Base-by-base conservation (phyloP, 345 rosid genomes). In the Aegle marmelos region DNA sequence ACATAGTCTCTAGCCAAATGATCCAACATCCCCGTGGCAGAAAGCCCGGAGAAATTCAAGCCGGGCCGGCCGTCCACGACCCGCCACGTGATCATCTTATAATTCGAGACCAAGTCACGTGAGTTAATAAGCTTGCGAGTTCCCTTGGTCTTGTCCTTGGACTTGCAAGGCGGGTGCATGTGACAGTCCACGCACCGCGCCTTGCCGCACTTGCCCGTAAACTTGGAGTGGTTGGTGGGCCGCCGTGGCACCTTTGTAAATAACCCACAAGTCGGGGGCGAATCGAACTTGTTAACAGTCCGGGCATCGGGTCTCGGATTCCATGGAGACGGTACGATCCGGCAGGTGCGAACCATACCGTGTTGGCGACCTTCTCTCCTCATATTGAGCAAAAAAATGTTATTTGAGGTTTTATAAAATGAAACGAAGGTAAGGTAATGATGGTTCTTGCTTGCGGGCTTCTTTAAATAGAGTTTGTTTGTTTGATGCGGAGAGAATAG, bases 181-280 rank as follows among this genome's bases (percentile, higher is more conserved):
- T 84, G 91, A 27, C 91, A 87, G 24, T 57, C 86, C 22, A 68
- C 9, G 77, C 91, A 95, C 67, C 84, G 85, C 11, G 76, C 63
- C 79, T 72, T 77, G 19, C 87, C 77, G 70, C 90, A 92, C 82
- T 83, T 89, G 22, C 92, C 90, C 25, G 91, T 91, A 77, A 89
- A 86, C 81, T 90, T 89, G 78, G 97, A 92, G 85, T 95, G 92
- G 82, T 86, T 79, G 70, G 87, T 85, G 79, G 98, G 94, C 76
- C 83, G 86, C 0, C 79, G 54, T 4, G 84, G 70, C 70, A 79
- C 85, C 73, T 60, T 87, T 34, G 91, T 58, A 70, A 87, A 89
- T 3, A 87, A 39, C 37, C 88, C 91, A 0, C 88, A 77, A 7
- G 89, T 72, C 6, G 87, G 76, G 1, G 88, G 83, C 0, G 92